Base-by-base conservation (phyloP, 73 alveolate species). In the Blepharisma japonicum region DNA sequence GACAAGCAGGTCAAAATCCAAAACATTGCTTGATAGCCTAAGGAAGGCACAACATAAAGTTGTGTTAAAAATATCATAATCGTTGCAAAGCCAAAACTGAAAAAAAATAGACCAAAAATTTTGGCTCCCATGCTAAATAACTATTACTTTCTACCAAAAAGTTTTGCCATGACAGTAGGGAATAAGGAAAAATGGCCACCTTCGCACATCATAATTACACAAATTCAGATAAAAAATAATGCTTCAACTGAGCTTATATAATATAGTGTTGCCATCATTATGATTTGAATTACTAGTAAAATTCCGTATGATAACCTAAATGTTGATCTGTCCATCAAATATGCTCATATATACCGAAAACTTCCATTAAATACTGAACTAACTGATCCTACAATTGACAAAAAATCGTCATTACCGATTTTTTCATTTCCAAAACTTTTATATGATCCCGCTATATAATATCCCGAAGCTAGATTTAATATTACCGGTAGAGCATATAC, bases 341-440 rank as follows among this genome's bases (percentile, higher is more conserved):
- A 55, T 5, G 88, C 85, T 88, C 94, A 87, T 56, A 83, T 54
- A 6, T 82, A 45, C 23, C 94, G 39, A 6, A 86, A 77, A 8
- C 68, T 14, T 11, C 94, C 94, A 83, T 87, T 87, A 47, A 78
- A 42, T 4, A 77, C 68, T 4, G 88, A 50, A 6, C 90, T 88
- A 6, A 87, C 68, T n/a, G 94, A 82, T 25, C 94, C 94, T 27
- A 86, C 92, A 9, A 87, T 51, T 14, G 95, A 80, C 14, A 88
- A 55, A 18, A 78, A 68, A 14, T 68, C 39, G 61, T 88, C 95
- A 55, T 88, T 83, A 51, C 20, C 14, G 7, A 78, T 53, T 14
- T 53, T 20, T 20, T 71, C 47, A 6, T 42, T 71, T 21, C 92
- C 92, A 48, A 85, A 56, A 9, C 78, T 70, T 55, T 88, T 88